phyloP scores from a whole-genome alignment of 495 filamentous ascomycete genomes.

The Darksidea phi region DNA sequence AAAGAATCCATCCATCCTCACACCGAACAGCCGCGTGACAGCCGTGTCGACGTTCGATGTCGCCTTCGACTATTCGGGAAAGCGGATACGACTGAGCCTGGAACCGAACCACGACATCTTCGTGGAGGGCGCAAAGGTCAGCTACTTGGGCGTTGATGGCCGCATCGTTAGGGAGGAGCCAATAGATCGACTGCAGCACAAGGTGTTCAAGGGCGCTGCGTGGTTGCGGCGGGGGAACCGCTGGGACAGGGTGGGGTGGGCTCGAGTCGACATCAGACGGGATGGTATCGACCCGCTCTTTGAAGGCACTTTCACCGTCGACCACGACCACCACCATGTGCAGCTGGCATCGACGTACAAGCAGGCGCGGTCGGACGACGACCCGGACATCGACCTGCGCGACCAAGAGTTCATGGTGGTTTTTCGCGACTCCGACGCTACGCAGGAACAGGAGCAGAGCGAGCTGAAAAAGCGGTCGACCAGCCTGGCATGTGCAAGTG shows the following conservation, averaged over 20 bases:
- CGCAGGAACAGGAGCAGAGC: slow-evolving; percentile 41
- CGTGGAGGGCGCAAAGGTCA: slow-evolving; percentile 68
- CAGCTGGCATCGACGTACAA: slow-evolving; percentile 73
- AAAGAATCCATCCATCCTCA: slow-evolving; percentile 73
- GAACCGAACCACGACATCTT: slow-evolving; percentile 93
- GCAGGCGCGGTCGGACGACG: slow-evolving; percentile 68
- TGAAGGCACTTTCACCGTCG: slow-evolving; percentile 82
- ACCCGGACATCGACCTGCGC: slow-evolving; percentile 60
- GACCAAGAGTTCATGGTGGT: slow-evolving; percentile 83
- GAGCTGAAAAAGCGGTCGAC: slow-evolving; percentile 51
- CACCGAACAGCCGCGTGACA: slow-evolving; percentile 74
- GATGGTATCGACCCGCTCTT: slow-evolving; percentile 83
- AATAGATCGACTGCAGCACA: slow-evolving; percentile 69
- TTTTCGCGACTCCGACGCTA: slow-evolving; percentile 86
- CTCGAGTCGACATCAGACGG: slow-evolving; percentile 69
- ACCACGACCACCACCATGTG: slow-evolving; percentile 82
- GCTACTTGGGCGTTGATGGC: slow-evolving; percentile 70
- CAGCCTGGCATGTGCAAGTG: slow-evolving; percentile 56
- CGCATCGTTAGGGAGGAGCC: slow-evolving; percentile 58
- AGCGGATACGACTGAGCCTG: slow-evolving; percentile 71
- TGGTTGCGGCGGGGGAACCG: slow-evolving; percentile 63
- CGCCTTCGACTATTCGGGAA: slow-evolving; percentile 68
- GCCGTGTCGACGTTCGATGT: slow-evolving; percentile 79
- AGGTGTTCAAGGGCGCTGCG: slow-evolving; percentile 77
- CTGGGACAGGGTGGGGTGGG: slow-evolving; percentile 85